Conservation (phyloP, 2,329 filamentous ascomycete species). For the Aspergillus sergii region DNA sequence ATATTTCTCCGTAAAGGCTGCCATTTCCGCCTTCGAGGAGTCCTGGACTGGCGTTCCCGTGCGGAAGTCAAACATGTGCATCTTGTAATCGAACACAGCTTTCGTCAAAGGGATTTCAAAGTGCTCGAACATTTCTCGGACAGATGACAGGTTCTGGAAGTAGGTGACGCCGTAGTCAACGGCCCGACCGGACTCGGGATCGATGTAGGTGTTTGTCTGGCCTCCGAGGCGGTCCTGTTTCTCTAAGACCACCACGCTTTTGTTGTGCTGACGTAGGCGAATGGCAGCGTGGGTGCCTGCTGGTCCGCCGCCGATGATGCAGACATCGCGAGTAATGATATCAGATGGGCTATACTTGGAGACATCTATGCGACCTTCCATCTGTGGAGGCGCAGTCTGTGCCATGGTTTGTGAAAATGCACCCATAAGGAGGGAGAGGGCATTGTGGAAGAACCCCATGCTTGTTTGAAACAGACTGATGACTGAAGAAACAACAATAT, state of each 20-base stretch:
- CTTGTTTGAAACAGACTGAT: too few relatives aligned
- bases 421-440: too few relatives aligned
- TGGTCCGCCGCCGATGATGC: constrained; percentile 34
- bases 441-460: too few relatives aligned
- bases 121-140: constrained; percentile 25
- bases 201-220: constrained; percentile 28
- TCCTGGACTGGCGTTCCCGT: not conserved
- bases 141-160: constrained; percentile 24
- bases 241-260: constrained; percentile 31
- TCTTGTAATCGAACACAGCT: not conserved
- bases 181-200: constrained; percentile 18
- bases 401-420: too few relatives aligned
- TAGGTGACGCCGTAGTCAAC: constrained; percentile 33
- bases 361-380: too few relatives aligned
- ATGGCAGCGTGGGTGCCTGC: constrained; percentile 35
- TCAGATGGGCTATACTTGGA: not conserved
- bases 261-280: constrained; percentile 26
- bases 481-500: too few relatives aligned
- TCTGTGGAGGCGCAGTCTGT: too few relatives aligned
- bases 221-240: constrained; percentile 28
- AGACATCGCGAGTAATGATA: constrained; percentile 22
- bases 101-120: constrained; percentile 20
- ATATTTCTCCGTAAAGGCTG: constrained; percentile 3
- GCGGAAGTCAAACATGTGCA: constrained; percentile 5
- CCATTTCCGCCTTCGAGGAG: constrained; percentile 6